Percentiles rank a stretch among this genome's conserved stretches.
These are phyloP conservation scores for Talaromyces ruber DNA, from an alignment of 495 filamentous ascomycete genomes.

Conservation along the genomic window DNA sequence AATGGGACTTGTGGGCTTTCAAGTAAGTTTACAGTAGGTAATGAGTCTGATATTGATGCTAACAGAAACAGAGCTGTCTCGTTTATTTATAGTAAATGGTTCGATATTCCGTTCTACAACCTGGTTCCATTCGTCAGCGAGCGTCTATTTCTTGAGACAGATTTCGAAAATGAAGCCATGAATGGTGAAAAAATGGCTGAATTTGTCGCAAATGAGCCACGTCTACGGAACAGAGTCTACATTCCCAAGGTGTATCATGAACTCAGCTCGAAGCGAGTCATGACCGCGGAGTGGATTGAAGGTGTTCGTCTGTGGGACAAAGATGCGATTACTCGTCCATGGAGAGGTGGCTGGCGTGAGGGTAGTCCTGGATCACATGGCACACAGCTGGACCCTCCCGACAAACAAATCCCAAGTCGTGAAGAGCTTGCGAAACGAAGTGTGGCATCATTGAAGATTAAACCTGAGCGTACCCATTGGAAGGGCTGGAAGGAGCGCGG, in stretches of 20 bases:
- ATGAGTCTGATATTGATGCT: slow-evolving; percentile 4
- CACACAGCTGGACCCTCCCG: slow-evolving; percentile 47
- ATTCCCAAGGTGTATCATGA: slow-evolving; percentile 79
- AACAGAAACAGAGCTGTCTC: slow-evolving; percentile 52
- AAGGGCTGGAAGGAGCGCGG: slow-evolving; percentile 58
- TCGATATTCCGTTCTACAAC: slow-evolving; percentile 81
- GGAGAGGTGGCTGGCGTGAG: slow-evolving; percentile 66
- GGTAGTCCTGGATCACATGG: slow-evolving; percentile 74
- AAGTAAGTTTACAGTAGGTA: slow-evolving; percentile 46
- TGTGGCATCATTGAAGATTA: slow-evolving; percentile 42
- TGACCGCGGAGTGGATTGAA: slow-evolving; percentile 98
- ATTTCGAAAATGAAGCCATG: slow-evolving; percentile 83
- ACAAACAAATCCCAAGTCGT: slow-evolving; percentile 28
- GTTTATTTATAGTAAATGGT: slow-evolving; percentile 66
- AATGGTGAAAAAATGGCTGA: slow-evolving; percentile 79
- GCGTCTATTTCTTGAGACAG: slow-evolving; percentile 79
- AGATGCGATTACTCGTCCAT: slow-evolving; percentile 58
- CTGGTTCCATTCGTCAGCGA: slow-evolving; percentile 76
- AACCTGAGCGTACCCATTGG: slow-evolving; percentile 76
- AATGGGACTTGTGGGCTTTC: slow-evolving; percentile 93
- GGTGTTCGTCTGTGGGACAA: slow-evolving; percentile 89
- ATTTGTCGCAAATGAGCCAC: slow-evolving; percentile 67
- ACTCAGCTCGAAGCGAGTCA: slow-evolving; percentile 71
- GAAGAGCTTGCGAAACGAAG: slow-evolving; percentile 22
- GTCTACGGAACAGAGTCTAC: slow-evolving; percentile 72